Conservation (phyloP, 1,284 basidiomycete species). For the Rhodotorula sp. region DNA sequence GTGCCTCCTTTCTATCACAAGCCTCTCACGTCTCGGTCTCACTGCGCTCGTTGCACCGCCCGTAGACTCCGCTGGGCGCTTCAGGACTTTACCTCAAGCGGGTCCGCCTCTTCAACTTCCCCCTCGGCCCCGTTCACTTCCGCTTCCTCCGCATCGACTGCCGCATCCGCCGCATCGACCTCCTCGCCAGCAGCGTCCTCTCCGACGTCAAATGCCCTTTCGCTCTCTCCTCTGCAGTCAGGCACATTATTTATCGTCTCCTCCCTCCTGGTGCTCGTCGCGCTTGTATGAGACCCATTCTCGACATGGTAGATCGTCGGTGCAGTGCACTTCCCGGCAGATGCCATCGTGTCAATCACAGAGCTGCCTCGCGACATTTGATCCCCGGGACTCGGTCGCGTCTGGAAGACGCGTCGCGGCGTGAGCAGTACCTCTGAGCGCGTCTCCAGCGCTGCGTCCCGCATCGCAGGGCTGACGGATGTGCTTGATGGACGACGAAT, state of each 20-base stretch:
- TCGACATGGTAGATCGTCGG: not conserved
- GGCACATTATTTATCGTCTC: not conserved
- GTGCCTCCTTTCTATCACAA: not conserved
- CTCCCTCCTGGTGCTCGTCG: not conserved
- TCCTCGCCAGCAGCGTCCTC: not conserved
- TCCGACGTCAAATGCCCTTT: not conserved
- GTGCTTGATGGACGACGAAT: not conserved
- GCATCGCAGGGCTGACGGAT: not conserved
- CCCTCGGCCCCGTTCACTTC: not conserved
- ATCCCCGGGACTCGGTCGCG: no score
- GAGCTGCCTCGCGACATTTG: no score
- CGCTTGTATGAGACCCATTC: not conserved
- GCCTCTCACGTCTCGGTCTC: not conserved
- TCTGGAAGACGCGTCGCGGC: not conserved
- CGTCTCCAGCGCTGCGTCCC: not conserved
- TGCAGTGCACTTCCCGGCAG: no score
- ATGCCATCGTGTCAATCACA: no score
- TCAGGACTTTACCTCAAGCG: not conserved
- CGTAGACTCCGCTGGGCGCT: constrained; percentile 28
- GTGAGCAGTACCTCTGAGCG: no score
- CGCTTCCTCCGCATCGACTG: not conserved
- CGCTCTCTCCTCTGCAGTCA: not conserved
- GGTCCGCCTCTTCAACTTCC: not conserved
- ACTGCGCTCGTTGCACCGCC: not conserved
- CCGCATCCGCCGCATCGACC: no score